phyloP scores from a whole-genome alignment of 129 eudicot species.

The Artemisia tridentata region DNA sequence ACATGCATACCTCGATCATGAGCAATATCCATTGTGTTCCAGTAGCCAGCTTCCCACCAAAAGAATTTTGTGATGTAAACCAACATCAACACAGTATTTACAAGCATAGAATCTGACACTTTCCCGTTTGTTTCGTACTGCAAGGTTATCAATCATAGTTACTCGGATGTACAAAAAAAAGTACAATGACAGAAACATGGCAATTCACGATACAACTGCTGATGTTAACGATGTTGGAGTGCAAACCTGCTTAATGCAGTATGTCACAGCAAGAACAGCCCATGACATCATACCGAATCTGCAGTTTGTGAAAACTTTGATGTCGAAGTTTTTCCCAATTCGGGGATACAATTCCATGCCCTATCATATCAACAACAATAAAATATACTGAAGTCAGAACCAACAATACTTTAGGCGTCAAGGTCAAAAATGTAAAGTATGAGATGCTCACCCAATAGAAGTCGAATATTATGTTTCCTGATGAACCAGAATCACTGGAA shows the following conservation, averaged over 20 bases:
- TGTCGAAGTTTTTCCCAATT: slow-evolving; percentile 86
- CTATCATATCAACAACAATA: slow-evolving; percentile 36
- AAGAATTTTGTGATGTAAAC: slow-evolving; percentile 93
- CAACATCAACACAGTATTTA: slow-evolving; percentile 73
- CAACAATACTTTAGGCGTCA: neutral
- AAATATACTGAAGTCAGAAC: neutral
- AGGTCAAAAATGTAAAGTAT: neutral
- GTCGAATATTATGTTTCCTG: slow-evolving; percentile 89
- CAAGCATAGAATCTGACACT: slow-evolving; percentile 89
- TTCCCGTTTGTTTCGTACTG: slow-evolving; percentile 81
- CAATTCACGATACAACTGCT: neutral
- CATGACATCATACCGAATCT: slow-evolving; percentile 99
- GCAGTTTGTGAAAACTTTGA: slow-evolving; percentile 93
- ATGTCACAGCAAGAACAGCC: slow-evolving; percentile 99
- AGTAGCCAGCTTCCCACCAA: slow-evolving; percentile 99
- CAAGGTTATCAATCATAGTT: slow-evolving; percentile 1
- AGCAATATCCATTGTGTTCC: slow-evolving; percentile 99
- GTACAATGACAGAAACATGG: neutral
- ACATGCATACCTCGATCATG: slow-evolving; percentile 84
- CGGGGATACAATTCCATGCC: slow-evolving; percentile 99
- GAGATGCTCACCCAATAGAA: slow-evolving; percentile 84
- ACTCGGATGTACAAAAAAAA: no score
- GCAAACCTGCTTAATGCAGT: slow-evolving; percentile 92
- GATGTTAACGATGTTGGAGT: neutral
- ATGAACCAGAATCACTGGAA: slow-evolving; percentile 91